phyloP scores from a whole-genome alignment of 306 rosid species.

The Cicer pinnatifidum region DNA sequence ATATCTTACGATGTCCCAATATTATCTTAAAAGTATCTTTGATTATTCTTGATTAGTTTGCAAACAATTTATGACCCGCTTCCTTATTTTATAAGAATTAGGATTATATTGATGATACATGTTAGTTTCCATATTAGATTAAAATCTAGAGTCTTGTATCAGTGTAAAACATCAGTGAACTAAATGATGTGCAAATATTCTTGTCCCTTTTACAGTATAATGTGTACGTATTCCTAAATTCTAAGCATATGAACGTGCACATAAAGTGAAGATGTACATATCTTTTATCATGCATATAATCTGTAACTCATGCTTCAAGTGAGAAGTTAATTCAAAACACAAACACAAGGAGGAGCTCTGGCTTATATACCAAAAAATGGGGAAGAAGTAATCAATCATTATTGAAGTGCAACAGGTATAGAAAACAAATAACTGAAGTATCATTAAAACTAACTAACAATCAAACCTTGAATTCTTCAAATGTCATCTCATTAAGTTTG shows the following conservation, averaged over 20 bases:
- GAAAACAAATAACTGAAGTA: conserved; percentile 29
- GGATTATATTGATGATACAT: not conserved
- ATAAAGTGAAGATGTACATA: conserved; percentile 15
- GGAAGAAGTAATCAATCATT: conserved; percentile 29
- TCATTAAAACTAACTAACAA: conserved; percentile 13
- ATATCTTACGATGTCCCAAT: not conserved
- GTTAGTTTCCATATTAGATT: not conserved
- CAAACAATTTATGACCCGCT: not conserved
- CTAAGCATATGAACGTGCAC: conserved; percentile 6
- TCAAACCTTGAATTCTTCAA: conserved; percentile 87
- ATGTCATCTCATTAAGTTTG: conserved; percentile 72
- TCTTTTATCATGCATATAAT: conserved; percentile 16
- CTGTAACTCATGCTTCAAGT: conserved; percentile 2
- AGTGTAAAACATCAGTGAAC: not conserved
- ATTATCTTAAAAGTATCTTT: not conserved
- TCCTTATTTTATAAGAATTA: not conserved
- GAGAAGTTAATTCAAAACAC: conserved; percentile 30
- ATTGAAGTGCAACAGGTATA: conserved; percentile 30
- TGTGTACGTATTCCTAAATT: conserved; percentile 5
- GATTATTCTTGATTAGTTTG: not conserved
- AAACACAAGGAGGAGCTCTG: conserved; percentile 25
- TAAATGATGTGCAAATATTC: conserved; percentile 12
- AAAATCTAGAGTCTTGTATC: not conserved
- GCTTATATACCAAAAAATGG: conserved; percentile 35
- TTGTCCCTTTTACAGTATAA: not conserved